Evolutionary conservation across 2,329 filamentous ascomycete genomes (phyloP), one percentile per base, ranked within the genome.

Genomic region (Beauveria sp.): DNA sequence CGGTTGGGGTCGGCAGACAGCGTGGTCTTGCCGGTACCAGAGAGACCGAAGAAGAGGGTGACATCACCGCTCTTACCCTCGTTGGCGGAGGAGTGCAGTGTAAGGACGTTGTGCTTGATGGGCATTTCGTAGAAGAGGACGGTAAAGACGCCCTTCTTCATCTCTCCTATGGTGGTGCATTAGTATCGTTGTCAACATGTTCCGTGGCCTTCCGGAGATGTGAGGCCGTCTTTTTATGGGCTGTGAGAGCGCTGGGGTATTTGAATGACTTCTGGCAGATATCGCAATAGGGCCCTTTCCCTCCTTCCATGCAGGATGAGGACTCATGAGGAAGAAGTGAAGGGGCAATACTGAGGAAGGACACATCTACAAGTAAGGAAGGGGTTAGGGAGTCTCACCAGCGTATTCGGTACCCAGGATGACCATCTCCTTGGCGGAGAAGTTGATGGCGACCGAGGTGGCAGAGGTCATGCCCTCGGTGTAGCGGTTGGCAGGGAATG

Each of bases 121-220:
- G 95, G 95, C 93, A 98, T 99, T 83, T 99, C 95, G 83, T 98
- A 99, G 86, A 96, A 99, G 75, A 99, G 87, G 56, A 99, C 92
- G 53, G 95, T 99, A 85, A 99, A 99, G 77, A 99, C 86, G 70
- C 95, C 93, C 83, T 96, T 96, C 83, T 96, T 96, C 90, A 95
- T 93, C 5, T 54, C 34, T 1, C 58, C 50, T 55, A 51, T n/a
- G n/a, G n/a, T 46, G 2, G 1, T 43, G 22, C 20, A 24, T 56
- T 61, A 45, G 53, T 60, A 60, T 49, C 47, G 57, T 59, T 52
- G 57, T 50, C 57, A 2, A 24, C 24, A 30, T 47, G 45, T 47
- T 47, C 45, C 40, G 30, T 34, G 30, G 30, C 30, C 30, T 34
- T 34, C 30, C 30, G 30, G 30, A 43, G 16, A 43, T 43, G 40